These are phyloP conservation scores for Pyricularia sp. DNA, from an alignment of 2,329 filamentous ascomycete species.

Conservation along the genomic window DNA sequence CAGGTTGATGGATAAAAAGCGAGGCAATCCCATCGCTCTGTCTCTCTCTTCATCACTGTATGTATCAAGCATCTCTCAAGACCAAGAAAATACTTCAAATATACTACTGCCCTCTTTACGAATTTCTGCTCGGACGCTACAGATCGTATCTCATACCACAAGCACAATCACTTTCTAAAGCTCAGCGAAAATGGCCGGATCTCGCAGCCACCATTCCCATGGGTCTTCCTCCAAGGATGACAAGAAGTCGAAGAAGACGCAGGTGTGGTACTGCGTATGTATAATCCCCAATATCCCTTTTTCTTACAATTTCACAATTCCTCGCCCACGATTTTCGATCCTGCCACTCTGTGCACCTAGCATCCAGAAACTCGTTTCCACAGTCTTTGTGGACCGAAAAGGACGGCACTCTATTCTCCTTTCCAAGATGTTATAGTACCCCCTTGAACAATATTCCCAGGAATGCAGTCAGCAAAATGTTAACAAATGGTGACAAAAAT, in stretches of 20 bases:
- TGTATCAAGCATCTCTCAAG: neutral
- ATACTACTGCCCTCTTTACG: neutral
- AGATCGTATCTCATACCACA: neutral
- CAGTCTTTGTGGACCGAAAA: neutral
- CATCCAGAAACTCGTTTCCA: neutral
- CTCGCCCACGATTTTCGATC: neutral
- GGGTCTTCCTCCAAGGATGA: neutral
- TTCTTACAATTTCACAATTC: neutral
- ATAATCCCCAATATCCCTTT: neutral
- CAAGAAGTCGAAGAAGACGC: neutral
- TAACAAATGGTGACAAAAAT: neutral
- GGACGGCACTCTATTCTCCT: neutral
- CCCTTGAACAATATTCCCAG: neutral
- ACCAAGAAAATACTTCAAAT: neutral
- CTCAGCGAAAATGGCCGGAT: neutral
- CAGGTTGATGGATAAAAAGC: neutral
- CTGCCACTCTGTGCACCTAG: neutral
- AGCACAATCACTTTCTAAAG: neutral
- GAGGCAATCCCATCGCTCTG: neutral
- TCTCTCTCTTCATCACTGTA: too few relatives aligned
- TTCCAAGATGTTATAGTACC: neutral
- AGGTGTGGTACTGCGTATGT: constrained; percentile 2
- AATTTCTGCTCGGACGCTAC: neutral
- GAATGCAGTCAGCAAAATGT: neutral
- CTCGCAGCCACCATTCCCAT: neutral